These are phyloP conservation scores for Tagetes erecta DNA, from an alignment of 129 eudicot genomes.

Conservation along the genomic window DNA sequence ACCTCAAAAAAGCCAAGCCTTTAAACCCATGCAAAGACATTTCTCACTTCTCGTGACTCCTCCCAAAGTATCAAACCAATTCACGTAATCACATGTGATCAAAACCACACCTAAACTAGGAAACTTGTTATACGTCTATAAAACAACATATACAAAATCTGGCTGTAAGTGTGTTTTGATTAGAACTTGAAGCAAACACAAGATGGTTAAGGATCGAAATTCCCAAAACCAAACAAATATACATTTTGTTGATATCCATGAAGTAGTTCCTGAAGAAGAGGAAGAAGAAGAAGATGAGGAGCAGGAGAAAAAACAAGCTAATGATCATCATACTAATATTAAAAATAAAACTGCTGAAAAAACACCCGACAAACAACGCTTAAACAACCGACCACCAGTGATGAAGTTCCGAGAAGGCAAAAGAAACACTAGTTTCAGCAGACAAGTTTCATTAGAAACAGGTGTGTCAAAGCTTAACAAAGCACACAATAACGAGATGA, in stretches of 20 bases:
- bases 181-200: not conserved
- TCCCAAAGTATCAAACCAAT: constrained; percentile 19
- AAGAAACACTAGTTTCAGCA: constrained; percentile 43
- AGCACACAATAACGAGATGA: constrained; percentile 38
- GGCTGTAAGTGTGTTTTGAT: not conserved
- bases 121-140: constrained; percentile 13
- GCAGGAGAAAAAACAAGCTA: constrained; percentile 15
- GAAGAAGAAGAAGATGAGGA: constrained; percentile 46
- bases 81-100: constrained; percentile 15
- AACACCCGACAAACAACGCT: constrained; percentile 34
- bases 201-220: constrained; percentile 51
- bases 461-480: constrained; percentile 73
- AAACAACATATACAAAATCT: not conserved
- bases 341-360: constrained; percentile 20
- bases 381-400: constrained; percentile 16
- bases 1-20: constrained; percentile 12
- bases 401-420: constrained; percentile 42
- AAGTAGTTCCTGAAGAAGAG: constrained; percentile 58
- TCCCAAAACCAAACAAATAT: constrained; percentile 36
- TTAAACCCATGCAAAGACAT: constrained; percentile 32
- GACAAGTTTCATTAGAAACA: constrained; percentile 76
- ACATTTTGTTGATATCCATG: constrained; percentile 72
- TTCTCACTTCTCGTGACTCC: constrained; percentile 21
- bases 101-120: constrained; percentile 2
- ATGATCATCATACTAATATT: not conserved